Percentiles rank a stretch among this genome's conserved stretches.
phyloP scores from a whole-genome alignment of 352 stramenopile species.

The Pythium brachiatum region DNA sequence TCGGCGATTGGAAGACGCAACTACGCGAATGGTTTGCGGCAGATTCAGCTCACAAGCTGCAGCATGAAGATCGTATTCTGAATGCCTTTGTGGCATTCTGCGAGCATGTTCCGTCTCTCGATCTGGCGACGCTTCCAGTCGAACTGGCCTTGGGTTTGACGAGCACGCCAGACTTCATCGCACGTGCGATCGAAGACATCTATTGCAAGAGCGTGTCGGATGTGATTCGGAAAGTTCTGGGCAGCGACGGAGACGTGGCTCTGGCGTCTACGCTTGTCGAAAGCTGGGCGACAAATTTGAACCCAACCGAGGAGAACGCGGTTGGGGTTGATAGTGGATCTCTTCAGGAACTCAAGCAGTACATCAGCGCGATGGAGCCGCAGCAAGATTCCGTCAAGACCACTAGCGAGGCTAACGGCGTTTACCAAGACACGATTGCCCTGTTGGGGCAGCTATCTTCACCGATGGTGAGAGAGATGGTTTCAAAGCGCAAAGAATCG shows the following conservation, averaged over 20 bases:
- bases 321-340: background rate
- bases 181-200: slow-evolving; percentile 20
- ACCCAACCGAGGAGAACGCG: background rate
- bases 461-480: slow-evolving; percentile 6
- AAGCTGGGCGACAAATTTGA: slow-evolving; percentile 16
- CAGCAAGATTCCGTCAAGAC: background rate
- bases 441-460: slow-evolving; percentile 7
- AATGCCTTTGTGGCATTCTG: slow-evolving; percentile 28
- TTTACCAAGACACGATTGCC: slow-evolving; percentile 8
- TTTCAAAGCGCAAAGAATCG: slow-evolving; percentile 5
- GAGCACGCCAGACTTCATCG: slow-evolving; percentile 16
- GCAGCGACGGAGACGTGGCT: slow-evolving; percentile 8
- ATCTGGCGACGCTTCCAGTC: slow-evolving; percentile 21
- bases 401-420: background rate
- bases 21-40: slow-evolving; percentile 16
- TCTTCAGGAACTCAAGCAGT: slow-evolving; percentile 7
- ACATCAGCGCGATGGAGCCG: slow-evolving; percentile 7
- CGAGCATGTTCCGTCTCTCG: slow-evolving; percentile 16
- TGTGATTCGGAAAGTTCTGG: slow-evolving; percentile 20
- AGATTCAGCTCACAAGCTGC: background rate
- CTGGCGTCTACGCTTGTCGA: slow-evolving; percentile 7
- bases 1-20: slow-evolving; percentile 9
- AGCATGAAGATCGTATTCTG: slow-evolving; percentile 20
- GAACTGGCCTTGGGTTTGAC: slow-evolving; percentile 23
- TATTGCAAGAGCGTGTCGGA: slow-evolving; percentile 27